These are phyloP conservation scores for Ophiocordyceps polyrhachis-furcata DNA, from an alignment of 2,329 filamentous ascomycete species.

Conservation along the genomic window DNA sequence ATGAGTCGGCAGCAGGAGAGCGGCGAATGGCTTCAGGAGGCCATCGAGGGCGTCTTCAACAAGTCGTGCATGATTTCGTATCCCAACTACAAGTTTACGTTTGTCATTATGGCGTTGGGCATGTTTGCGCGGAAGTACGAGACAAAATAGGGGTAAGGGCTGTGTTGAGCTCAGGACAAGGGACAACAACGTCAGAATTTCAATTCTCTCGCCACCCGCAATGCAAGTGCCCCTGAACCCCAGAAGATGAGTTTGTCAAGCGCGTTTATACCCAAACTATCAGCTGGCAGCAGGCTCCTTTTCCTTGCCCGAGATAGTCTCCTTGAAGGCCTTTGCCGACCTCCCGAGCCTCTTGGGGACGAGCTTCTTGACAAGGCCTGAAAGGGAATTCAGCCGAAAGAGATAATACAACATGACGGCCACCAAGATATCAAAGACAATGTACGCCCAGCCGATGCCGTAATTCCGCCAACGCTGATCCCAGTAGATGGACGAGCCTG, in stretches of 20 bases:
- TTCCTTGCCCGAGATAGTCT: too few relatives aligned
- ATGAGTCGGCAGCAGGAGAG: slow-evolving; percentile 73
- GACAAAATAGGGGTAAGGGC: too few relatives aligned
- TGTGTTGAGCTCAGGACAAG: too few relatives aligned
- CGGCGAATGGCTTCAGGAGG: slow-evolving; percentile 88
- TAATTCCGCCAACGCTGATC: slow-evolving; percentile 48
- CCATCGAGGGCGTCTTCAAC: slow-evolving; percentile 96
- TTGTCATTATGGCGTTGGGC: slow-evolving; percentile 82
- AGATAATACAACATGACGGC: slow-evolving; percentile 45
- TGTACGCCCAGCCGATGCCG: slow-evolving; percentile 49
- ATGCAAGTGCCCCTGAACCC: too few relatives aligned
- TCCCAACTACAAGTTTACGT: slow-evolving; percentile 96
- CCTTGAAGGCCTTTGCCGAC: too few relatives aligned
- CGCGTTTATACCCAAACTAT: too few relatives aligned
- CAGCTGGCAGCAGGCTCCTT: too few relatives aligned
- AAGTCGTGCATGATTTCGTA: slow-evolving; percentile 99
- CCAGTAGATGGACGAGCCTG: slow-evolving; percentile 27
- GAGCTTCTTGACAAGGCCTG: too few relatives aligned
- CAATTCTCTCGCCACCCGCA: too few relatives aligned
- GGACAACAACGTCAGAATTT: too few relatives aligned
- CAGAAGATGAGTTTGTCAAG: too few relatives aligned
- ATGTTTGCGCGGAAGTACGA: slow-evolving; percentile 46
- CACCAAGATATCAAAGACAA: slow-evolving; percentile 41
- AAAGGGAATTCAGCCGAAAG: slow-evolving; percentile 27
- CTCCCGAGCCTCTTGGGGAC: too few relatives aligned